These are phyloP conservation scores for Neonectria magnoliae DNA, from an alignment of 2,329 filamentous ascomycete species.

Conservation along the genomic window DNA sequence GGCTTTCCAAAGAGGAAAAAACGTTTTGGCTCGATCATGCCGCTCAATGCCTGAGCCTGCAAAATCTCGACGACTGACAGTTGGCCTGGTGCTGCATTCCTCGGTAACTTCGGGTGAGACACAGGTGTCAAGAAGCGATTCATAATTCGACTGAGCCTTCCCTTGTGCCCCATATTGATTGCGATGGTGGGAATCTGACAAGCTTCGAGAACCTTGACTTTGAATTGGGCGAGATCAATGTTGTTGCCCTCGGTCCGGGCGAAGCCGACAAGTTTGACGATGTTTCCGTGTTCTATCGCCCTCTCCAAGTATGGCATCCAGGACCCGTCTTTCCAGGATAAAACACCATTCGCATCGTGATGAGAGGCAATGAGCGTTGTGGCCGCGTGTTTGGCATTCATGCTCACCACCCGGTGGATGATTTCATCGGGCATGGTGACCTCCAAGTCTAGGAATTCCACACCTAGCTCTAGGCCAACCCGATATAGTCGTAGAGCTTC, in stretches of 20 bases:
- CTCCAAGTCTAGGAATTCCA: slow-evolving; percentile 94
- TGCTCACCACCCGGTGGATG: slow-evolving; percentile 62
- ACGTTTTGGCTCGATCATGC: slow-evolving; percentile 76
- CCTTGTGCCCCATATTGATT: slow-evolving; percentile 91
- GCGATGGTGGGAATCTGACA: slow-evolving; percentile 89
- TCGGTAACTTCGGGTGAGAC: slow-evolving; percentile 86
- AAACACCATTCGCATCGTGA: slow-evolving; percentile 80
- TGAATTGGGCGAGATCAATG: slow-evolving; percentile 84
- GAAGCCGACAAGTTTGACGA: slow-evolving; percentile 92
- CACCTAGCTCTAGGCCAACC: slow-evolving; percentile 81
- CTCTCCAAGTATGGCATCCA: slow-evolving; percentile 93
- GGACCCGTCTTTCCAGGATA: slow-evolving; percentile 90
- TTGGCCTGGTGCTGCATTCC: slow-evolving; percentile 93
- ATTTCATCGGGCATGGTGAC: slow-evolving; percentile 83
- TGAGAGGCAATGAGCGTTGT: slow-evolving; percentile 86
- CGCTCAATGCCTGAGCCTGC: slow-evolving; percentile 78
- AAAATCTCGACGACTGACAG: slow-evolving; percentile 91
- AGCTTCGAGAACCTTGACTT: slow-evolving; percentile 74
- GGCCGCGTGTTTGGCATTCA: too few species aligned
- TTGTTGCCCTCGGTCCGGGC: slow-evolving; percentile 85
- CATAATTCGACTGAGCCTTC: slow-evolving; percentile 88
- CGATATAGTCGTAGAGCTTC: slow-evolving; percentile 79
- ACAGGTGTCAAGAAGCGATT: slow-evolving; percentile 97
- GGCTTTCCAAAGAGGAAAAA: slow-evolving; percentile 93
- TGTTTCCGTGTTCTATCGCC: slow-evolving; percentile 87